Conservation (phyloP, 2,329 filamentous ascomycete species). For the Spiromastix sp. region DNA sequence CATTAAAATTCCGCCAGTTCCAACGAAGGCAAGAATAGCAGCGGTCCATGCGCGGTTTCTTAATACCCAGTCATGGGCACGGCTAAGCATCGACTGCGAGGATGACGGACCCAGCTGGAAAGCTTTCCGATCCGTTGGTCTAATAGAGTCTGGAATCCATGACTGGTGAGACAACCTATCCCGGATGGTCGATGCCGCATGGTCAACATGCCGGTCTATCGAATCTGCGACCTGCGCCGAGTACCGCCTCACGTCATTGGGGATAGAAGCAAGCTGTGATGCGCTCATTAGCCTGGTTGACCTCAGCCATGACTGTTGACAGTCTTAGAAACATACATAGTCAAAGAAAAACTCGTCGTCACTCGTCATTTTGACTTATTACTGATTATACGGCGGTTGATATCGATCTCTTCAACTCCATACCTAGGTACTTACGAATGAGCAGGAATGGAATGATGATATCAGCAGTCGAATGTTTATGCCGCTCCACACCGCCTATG, state of each 20-base stretch:
- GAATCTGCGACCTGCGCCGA: constrained; percentile 65
- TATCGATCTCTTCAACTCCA: too few relatives aligned
- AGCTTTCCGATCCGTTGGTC: constrained; percentile 42
- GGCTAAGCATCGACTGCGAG: constrained; percentile 40
- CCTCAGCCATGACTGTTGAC: too few relatives aligned
- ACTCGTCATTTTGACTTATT: constrained; percentile 53
- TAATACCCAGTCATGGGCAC: constrained; percentile 59
- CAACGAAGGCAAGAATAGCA: constrained; percentile 58
- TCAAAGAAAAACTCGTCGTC: constrained; percentile 72
- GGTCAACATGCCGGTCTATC: constrained; percentile 72
- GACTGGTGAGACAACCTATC: constrained; percentile 55
- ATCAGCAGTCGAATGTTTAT: too few relatives aligned
- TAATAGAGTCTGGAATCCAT: constrained; percentile 64
- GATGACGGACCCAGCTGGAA: constrained; percentile 25
- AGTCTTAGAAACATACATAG: constrained; percentile 47
- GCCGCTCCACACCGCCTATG: too few relatives aligned
- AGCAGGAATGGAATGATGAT: too few relatives aligned
- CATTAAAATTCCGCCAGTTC: constrained; percentile 50
- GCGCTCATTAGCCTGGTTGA: neutral
- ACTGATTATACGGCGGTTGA: constrained; percentile 3
- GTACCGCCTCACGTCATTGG: constrained; percentile 59
- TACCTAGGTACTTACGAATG: too few relatives aligned
- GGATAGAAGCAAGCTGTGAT: constrained; percentile 45
- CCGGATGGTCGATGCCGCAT: constrained; percentile 59
- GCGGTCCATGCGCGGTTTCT: constrained; percentile 65